A percentile compares a stretch with the other conserved stretches of the same genome.
Evolutionary conservation across 495 filamentous ascomycete species (phyloP).

Genomic region (Neurospora sp.): DNA sequence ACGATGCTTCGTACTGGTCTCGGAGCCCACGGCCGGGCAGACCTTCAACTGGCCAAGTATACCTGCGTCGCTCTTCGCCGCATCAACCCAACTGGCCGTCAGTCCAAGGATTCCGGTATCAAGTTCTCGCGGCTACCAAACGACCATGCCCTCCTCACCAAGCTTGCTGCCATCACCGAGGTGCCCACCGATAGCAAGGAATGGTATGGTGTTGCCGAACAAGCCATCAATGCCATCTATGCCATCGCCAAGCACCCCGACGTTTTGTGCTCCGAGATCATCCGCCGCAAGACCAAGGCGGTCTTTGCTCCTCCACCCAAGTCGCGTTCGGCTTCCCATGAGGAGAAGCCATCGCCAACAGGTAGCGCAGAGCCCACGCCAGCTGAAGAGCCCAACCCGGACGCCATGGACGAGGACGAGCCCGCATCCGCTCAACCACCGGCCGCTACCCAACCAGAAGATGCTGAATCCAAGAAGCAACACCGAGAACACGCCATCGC

Average conservation of each 20-base stretch:
- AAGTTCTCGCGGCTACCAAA: slow-evolving; percentile 75
- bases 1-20: slow-evolving; percentile 86
- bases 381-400: slow-evolving; percentile 13
- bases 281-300: slow-evolving; percentile 72
- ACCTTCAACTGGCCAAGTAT: slow-evolving; percentile 84
- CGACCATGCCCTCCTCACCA: slow-evolving; percentile 75
- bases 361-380: neutral
- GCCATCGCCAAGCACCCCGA: slow-evolving; percentile 91
- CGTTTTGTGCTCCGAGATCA: slow-evolving; percentile 82
- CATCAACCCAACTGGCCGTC: slow-evolving; percentile 72
- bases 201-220: slow-evolving; percentile 96
- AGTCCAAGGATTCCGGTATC: slow-evolving; percentile 58
- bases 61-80: slow-evolving; percentile 87
- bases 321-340: slow-evolving; percentile 34
- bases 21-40: slow-evolving; percentile 64
- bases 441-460: slow-evolving; percentile 20
- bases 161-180: slow-evolving; percentile 75
- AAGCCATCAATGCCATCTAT: slow-evolving; percentile 93
- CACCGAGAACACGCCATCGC: slow-evolving; percentile 57
- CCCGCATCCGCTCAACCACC: slow-evolving; percentile 16
- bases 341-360: slow-evolving; percentile 18
- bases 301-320: slow-evolving; percentile 49
- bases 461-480: slow-evolving; percentile 20
- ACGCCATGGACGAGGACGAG: slow-evolving; percentile 15
- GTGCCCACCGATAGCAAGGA: slow-evolving; percentile 82